phyloP scores from a whole-genome alignment of 2,329 filamentous ascomycete genomes.

The Bipolaris zeicola region DNA sequence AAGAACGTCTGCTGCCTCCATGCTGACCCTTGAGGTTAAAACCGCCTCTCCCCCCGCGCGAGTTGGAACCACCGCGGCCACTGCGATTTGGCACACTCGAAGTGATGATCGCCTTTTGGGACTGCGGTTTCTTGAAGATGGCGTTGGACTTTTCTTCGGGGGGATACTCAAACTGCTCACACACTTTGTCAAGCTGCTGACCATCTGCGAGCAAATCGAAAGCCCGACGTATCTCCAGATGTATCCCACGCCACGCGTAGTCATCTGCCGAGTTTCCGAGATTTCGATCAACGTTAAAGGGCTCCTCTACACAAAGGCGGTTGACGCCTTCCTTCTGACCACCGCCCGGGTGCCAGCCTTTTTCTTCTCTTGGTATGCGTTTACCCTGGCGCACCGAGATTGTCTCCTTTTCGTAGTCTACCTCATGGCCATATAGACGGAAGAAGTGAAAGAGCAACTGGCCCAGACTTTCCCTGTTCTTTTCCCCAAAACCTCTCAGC shows the following conservation, averaged over 20 bases:
- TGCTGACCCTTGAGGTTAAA: constrained; percentile 57
- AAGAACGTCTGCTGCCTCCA: constrained; percentile 57
- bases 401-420: constrained; percentile 84
- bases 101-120: constrained; percentile 61
- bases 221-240: constrained; percentile 85
- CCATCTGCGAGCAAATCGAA: constrained; percentile 77
- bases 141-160: constrained; percentile 69
- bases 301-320: constrained; percentile 91
- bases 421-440: constrained; percentile 89
- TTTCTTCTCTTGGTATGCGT: constrained; percentile 78
- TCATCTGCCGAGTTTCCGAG: constrained; percentile 96
- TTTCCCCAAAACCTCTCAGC: constrained; percentile 73
- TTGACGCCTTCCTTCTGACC: constrained; percentile 62
- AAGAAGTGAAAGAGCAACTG: constrained; percentile 95
- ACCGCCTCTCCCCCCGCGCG: constrained; percentile 54
- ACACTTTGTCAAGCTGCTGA: constrained; percentile 80
- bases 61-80: constrained; percentile 51
- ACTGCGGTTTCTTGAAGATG: constrained; percentile 59
- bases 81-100: constrained; percentile 56
- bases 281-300: constrained; percentile 88
- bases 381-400: constrained; percentile 85
- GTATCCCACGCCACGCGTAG: constrained; percentile 88
- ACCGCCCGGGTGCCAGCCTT: constrained; percentile 77
- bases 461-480: constrained; percentile 82
- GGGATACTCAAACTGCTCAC: constrained; percentile 86